Conservation (phyloP, 805 yeast species). For the Jamesozyma gamospora region DNA sequence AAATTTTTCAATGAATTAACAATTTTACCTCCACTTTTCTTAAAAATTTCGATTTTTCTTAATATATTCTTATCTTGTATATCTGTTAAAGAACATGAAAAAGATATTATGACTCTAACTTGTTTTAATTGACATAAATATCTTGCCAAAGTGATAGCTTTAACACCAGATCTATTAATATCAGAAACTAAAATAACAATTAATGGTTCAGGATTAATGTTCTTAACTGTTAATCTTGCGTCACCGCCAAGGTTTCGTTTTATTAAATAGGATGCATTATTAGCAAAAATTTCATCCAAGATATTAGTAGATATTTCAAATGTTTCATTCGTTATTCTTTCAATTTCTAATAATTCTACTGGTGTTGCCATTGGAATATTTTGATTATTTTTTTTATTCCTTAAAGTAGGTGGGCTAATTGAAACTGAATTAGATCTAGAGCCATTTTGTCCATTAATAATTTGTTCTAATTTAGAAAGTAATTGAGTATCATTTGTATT, state of each 20-base stretch:
- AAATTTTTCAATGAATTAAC: slow-evolving; percentile 32
- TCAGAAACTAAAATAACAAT: slow-evolving; percentile 66
- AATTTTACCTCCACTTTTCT: slow-evolving; percentile 61
- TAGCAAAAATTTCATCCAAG: slow-evolving; percentile 57
- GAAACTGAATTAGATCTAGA: slow-evolving; percentile 12
- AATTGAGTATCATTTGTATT: slow-evolving; percentile 5
- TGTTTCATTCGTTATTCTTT: slow-evolving; percentile 45
- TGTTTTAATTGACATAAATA: slow-evolving; percentile 54
- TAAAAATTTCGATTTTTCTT: slow-evolving; percentile 46
- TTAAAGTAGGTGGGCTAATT: slow-evolving; percentile 8
- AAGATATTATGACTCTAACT: slow-evolving; percentile 51
- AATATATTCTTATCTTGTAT: slow-evolving; percentile 25
- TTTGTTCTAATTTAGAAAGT: slow-evolving; percentile 14
- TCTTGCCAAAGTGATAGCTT: slow-evolving; percentile 72
- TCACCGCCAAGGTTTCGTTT: slow-evolving; percentile 60
- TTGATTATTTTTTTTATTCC: slow-evolving; percentile 15
- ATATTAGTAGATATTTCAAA: slow-evolving; percentile 39
- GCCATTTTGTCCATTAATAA: slow-evolving; percentile 16
- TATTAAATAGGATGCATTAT: slow-evolving; percentile 51
- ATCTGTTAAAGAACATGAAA: slow-evolving; percentile 23
- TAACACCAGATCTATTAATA: slow-evolving; percentile 53
- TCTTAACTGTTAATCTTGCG: slow-evolving; percentile 50
- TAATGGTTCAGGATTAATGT: slow-evolving; percentile 73
- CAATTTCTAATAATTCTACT: slow-evolving; percentile 68
- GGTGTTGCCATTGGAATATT: slow-evolving; percentile 58